phyloP scores from a whole-genome alignment of 2,329 filamentous ascomycete genomes.

The Aspergillus cejpii region DNA sequence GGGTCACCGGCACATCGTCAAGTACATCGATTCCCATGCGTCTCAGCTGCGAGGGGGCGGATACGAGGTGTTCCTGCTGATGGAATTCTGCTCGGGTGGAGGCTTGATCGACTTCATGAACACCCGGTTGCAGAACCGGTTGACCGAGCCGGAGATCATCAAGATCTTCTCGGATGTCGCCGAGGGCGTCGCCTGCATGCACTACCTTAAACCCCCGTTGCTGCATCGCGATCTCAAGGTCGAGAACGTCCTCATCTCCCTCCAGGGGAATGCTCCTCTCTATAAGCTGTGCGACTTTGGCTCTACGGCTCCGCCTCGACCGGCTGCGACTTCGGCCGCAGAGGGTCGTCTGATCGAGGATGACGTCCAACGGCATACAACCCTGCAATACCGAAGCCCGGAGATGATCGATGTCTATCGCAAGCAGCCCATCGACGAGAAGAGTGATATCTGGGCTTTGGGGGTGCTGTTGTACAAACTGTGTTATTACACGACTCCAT shows the following conservation, averaged over 20 bases:
- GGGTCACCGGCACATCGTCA: constrained; percentile 92
- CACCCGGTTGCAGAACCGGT: constrained; percentile 85
- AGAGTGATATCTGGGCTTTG: constrained; percentile 96
- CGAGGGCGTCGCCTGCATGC: constrained; percentile 97
- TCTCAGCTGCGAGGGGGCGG: constrained; percentile 87
- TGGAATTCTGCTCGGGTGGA: constrained; percentile 94
- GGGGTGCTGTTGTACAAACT: constrained; percentile 95
- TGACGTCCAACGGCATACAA: constrained; percentile 94
- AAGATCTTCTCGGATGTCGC: constrained; percentile 95
- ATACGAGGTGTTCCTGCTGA: constrained; percentile 95
- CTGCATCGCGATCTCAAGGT: constrained; percentile 95
- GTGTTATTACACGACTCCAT: constrained; percentile 98
- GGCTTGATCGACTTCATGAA: constrained; percentile 99
- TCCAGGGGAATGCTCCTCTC: constrained; percentile 56
- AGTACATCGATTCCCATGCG: constrained; percentile 96
- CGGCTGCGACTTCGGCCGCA: constrained; percentile 75
- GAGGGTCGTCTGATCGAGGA: constrained; percentile 93
- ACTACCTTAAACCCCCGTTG: constrained; percentile 90
- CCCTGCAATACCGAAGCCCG: constrained; percentile 91
- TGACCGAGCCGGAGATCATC: constrained; percentile 95
- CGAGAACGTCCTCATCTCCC: constrained; percentile 89
- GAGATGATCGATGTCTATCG: constrained; percentile 99
- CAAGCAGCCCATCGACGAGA: constrained; percentile 94
- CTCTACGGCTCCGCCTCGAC: constrained; percentile 73
- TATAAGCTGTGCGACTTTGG: constrained; percentile 99